Conservation (phyloP, 257 asterid genomes). For the Solanum infundibuliforme region DNA sequence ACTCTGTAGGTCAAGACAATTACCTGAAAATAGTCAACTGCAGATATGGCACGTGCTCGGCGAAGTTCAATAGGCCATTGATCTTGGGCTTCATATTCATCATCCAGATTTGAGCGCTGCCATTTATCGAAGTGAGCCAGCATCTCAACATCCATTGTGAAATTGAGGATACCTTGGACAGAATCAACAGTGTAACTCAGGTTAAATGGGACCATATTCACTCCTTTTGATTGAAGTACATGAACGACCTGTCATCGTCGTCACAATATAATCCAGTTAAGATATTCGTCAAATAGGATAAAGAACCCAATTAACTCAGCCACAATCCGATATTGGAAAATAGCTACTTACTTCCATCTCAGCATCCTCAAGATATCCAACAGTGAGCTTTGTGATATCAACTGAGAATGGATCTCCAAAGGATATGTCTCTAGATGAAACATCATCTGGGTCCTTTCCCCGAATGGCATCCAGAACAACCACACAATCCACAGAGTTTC, state of each 20-base stretch:
- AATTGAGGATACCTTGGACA: conserved; percentile 86
- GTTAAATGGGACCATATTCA: conserved; percentile 68
- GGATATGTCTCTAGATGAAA: conserved; percentile 61
- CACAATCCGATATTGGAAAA: background rate
- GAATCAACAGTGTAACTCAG: conserved; percentile 74
- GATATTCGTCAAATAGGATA: background rate
- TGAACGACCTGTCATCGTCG: conserved; percentile 41
- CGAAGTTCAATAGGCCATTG: conserved; percentile 97
- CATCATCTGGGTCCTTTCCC: conserved; percentile 78
- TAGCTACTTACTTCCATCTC: conserved; percentile 63
- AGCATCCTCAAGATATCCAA: conserved; percentile 91
- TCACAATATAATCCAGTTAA: background rate
- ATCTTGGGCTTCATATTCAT: conserved; percentile 84
- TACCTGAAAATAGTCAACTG: conserved; percentile 90
- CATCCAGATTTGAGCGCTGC: conserved; percentile 74
- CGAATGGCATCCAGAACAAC: conserved; percentile 57
- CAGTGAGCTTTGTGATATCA: conserved; percentile 56
- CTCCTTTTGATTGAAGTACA: conserved; percentile 63
- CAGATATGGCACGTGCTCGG: conserved; percentile 81
- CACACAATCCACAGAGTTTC: conserved; percentile 77
- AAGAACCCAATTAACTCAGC: background rate
- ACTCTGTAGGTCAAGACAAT: background rate
- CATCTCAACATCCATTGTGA: conserved; percentile 94
- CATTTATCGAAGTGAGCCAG: conserved; percentile 91
- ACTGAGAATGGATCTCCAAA: conserved; percentile 63